Conservation (phyloP, 495 filamentous ascomycete species). For the Penicillium silybi region DNA sequence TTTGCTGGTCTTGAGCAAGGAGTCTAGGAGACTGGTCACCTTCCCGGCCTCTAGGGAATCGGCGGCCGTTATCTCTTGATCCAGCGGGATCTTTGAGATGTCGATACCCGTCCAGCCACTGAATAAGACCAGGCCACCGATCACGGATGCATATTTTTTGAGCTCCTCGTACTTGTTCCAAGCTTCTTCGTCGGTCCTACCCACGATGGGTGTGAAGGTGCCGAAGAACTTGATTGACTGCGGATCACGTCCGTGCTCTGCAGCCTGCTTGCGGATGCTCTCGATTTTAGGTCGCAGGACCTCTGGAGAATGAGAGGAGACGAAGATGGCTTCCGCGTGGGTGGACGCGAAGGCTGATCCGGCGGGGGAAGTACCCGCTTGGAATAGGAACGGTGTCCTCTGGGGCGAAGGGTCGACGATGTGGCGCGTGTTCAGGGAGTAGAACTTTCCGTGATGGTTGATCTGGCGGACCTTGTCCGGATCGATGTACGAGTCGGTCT, state of each 20-base stretch:
- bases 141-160: slow-evolving; percentile 47
- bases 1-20: slow-evolving; percentile 47
- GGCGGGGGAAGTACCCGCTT: slow-evolving; percentile 57
- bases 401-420: slow-evolving; percentile 60
- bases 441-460: slow-evolving; percentile 57
- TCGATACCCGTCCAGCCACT: slow-evolving; percentile 62
- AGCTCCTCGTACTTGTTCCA: slow-evolving; percentile 48
- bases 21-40: slow-evolving; percentile 48
- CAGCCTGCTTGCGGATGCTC: slow-evolving; percentile 51
- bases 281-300: slow-evolving; percentile 50
- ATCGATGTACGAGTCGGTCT: slow-evolving; percentile 50
- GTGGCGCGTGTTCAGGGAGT: slow-evolving; percentile 47
- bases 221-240: slow-evolving; percentile 57
- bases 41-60: slow-evolving; percentile 52
- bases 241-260: slow-evolving; percentile 49
- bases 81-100: slow-evolving; percentile 51
- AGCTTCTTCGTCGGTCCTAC: slow-evolving; percentile 54
- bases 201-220: slow-evolving; percentile 55
- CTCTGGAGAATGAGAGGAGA: slow-evolving; percentile 50
- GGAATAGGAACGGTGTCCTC: slow-evolving; percentile 60
- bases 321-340: slow-evolving; percentile 64
- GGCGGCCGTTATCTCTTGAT: slow-evolving; percentile 51
- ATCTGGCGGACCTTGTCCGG: slow-evolving; percentile 55
- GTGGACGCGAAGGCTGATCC: slow-evolving; percentile 55
- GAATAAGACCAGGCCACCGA: slow-evolving; percentile 57